A percentile compares a stretch with the other conserved stretches of the same genome.
Evolutionary conservation across 2,329 filamentous ascomycete species (phyloP).

Genomic region (Phialophora macrospora): DNA sequence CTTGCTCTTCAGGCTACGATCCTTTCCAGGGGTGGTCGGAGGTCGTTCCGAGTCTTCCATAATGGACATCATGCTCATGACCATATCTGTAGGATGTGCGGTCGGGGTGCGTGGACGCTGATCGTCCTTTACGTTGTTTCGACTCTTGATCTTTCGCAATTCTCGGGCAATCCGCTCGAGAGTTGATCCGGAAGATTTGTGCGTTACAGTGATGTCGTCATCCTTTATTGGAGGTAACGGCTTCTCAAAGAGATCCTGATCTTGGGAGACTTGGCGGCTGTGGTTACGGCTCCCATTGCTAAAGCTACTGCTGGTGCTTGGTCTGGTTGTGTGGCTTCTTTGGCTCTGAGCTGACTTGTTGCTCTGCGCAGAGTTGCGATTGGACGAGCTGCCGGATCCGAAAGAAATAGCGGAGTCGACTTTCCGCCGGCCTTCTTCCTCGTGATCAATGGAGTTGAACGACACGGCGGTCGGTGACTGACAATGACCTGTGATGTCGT

Average conservation of each 20-base stretch:
- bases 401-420: slow-evolving; percentile 69
- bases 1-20: slow-evolving; percentile 39
- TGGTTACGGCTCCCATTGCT: slow-evolving; percentile 37
- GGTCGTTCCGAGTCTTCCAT: slow-evolving; percentile 26
- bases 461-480: slow-evolving; percentile 40
- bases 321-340: slow-evolving; percentile 39
- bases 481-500: slow-evolving; percentile 53
- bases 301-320: slow-evolving; percentile 40
- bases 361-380: slow-evolving; percentile 45
- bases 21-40: slow-evolving; percentile 35
- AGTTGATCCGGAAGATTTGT: slow-evolving; percentile 48
- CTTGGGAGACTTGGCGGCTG: slow-evolving; percentile 33
- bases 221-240: slow-evolving; percentile 48
- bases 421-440: slow-evolving; percentile 54
- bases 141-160: slow-evolving; percentile 63
- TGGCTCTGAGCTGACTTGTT: slow-evolving; percentile 41
- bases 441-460: slow-evolving; percentile 41
- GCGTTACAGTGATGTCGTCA: slow-evolving; percentile 34
- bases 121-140: slow-evolving; percentile 55
- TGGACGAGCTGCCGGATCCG: slow-evolving; percentile 47
- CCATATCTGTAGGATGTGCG: slow-evolving; percentile 20
- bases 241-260: slow-evolving; percentile 46
- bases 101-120: slow-evolving; percentile 30
- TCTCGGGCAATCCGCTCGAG: slow-evolving; percentile 65
- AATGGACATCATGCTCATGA: slow-evolving; percentile 5